These are phyloP conservation scores for Vigna nakashimae DNA, from an alignment of 306 rosid species.

Conservation along the genomic window DNA sequence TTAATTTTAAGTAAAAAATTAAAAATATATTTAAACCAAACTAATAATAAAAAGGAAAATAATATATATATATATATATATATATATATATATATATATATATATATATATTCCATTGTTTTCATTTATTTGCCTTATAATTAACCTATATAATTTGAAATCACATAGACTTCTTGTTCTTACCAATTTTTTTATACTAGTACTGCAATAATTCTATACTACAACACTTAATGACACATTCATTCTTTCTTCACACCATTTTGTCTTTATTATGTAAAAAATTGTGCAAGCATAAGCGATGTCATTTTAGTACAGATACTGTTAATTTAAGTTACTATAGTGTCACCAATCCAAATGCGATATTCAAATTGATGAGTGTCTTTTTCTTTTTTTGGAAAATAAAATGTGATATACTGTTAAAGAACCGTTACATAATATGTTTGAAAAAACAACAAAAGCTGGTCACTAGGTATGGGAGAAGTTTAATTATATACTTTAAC, in stretches of 20 bases:
- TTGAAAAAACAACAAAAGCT: slow-evolving; percentile 7
- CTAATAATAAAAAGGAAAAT: too few species aligned
- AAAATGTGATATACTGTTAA: slow-evolving; percentile 9
- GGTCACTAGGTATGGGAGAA: slow-evolving; percentile 31
- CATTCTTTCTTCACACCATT: too few species aligned
- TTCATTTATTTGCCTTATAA: too few species aligned
- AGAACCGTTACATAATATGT: neutral
- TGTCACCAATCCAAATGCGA: neutral
- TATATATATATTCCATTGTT: too few species aligned
- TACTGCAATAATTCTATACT: neutral
- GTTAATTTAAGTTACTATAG: neutral
- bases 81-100: too few species aligned
- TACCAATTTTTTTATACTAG: neutral
- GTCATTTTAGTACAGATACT: neutral
- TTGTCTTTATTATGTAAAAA: too few species aligned
- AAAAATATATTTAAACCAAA: too few species aligned
- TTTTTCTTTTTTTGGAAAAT: neutral
- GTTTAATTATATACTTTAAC: neutral
- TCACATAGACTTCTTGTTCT: slow-evolving; percentile 5
- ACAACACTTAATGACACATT: neutral
- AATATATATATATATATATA: too few species aligned
- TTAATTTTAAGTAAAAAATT: too few species aligned
- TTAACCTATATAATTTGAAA: neutral
- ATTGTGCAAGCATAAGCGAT: too few species aligned
- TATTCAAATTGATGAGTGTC: neutral